Base-by-base conservation (phyloP, 352 stramenopile genomes). In the Pythium vanterpoolii region DNA sequence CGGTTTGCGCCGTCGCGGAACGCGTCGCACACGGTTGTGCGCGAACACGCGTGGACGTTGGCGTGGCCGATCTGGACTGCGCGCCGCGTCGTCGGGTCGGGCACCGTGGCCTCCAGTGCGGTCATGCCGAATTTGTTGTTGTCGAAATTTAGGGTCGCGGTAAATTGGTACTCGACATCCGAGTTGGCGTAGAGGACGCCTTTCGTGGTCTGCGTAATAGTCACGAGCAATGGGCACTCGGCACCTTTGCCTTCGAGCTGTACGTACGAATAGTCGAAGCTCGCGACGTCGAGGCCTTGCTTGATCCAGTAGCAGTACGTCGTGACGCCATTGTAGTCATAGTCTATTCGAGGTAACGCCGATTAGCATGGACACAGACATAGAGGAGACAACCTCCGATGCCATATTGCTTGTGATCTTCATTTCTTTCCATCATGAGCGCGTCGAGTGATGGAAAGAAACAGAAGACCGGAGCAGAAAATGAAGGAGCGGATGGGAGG, bases 231-330 rank as follows among this genome's bases (percentile, higher is more conserved):
- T 42, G 83, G 83, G 23, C 83, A 92, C 19, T 84, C 68, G 31
- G 54, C 61, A 36, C 40, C 65, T 19, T 64, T 71, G 14, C 71
- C 79, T 30, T 87, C 57, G 23, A 69, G 51, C n/a, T 79, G 61
- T 31, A 90, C 69, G 45, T 90, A 89, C 49, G 79, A 76, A 11
- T 83, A 86, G 60, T 92, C 80, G 51, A 88, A 73, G 57, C 82
- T 87, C 56, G 71, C 69, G 49, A 92, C 76, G 39, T 79, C 68
- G 67, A 92, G 73, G 34, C 79, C 78, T 63, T 92, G 83, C 59
- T 89, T 68, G 60, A 92, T 70, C 70, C 73, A 85, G 69, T 88
- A 90, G 77, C 83, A 92, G 58, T 90, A 90, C n/a, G 79, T 89
- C 53, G 82, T 89, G 51, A 72, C 72, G 56, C 77, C 79, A 54